Base-by-base conservation (phyloP, 1,284 basidiomycete species). In the Pholiota adiposa region DNA sequence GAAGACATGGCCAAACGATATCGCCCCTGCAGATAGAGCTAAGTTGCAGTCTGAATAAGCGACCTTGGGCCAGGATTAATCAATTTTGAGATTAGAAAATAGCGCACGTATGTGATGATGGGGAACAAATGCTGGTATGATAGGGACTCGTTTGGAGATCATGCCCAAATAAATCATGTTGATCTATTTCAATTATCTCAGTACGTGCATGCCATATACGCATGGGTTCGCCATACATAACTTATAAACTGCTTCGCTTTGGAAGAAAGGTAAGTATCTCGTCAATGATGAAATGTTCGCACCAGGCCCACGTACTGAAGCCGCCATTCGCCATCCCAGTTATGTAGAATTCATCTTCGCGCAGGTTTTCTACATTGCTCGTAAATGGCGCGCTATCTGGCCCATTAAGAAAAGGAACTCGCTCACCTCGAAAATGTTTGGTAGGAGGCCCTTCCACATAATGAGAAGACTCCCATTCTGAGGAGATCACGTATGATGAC, bases 111-210 rank as follows among this genome's bases (percentile, higher is more conserved):
- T 71, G 55, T 74, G 71, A 54, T 78, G 71, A 33, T 72, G 69
- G 3, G 78, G 78, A 2, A 69, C 69, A 63, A 80, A 80, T 9
- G 76, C 76, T 5, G 78, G 75, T 8, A 82, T 53, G 34, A 82
- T 73, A 16, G 79, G 77, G 38, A 77, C 70, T 18, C 79, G 74
- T 29, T 75, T 69, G 0, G 77, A 73, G 40, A 79, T 60, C 1
- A 67, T 63, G 12, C 67, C 77, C 16, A 83, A 70, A 64, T 79
- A 80, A 41, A 83, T 72, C 67, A 81, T 66, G 58, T 81, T 79
- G 52, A 72, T 73, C 68, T 68, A n/a, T 54, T 51, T 21, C 19
- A 18, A 25, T 16, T 11, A 46, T 46, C 23, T n/a, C 18, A 53
- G 53, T 21, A 25, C 14, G 11, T 16, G 16, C 38, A 27, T 55